Evolutionary conservation across 768 basidiomycete genomes (phyloP), one percentile per base, ranked within the genome.

Genomic region (Macrolepiota albuminosa): DNA sequence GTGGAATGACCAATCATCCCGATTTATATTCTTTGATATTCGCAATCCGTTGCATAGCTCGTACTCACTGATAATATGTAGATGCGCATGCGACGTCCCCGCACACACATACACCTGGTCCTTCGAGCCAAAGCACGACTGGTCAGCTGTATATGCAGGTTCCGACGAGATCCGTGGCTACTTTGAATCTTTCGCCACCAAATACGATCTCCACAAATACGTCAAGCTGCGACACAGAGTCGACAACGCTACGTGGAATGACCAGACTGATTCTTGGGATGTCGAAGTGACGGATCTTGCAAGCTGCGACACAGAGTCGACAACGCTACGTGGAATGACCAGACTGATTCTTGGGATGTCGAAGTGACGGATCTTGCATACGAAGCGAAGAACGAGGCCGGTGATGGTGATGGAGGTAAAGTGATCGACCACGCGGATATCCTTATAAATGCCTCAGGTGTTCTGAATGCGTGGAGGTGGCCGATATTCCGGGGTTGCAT

Each of bases 391-490:
- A 21, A 11, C 43, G 40, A 16, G 2, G 24, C 8, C 9, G 21
- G 8, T 26, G 5, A 51, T 11, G 13, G 14, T 2, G 65, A 65
- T 6, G 65, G 66, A 7, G 61, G 54, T 3, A 59, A 56, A 16
- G 50, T 69, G 18, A 53, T 63, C 2, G 70, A 73, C 42, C 61
- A 59, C n/a, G 71, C 69, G 56, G 70, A 77, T 58, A 64, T 77
- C 48, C 53, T 77, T 1, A 63, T 76, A 54, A 71, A 73, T 47
- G 74, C 69, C 3, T 54, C 61, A 10, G 76, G 76, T 18, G 64
- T 73, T 47, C 63, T 77, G 31, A 77, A 76, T 57, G 62, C 66
- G 6, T 78, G 76, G 76, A 68, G 67, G 54, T 75, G 74, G 75
- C 75, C 77, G 68, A 73, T 37, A 75, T 77, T 29, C 56, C 66